Conservation (phyloP, 495 filamentous ascomycete genomes). For the Aspergillus baeticus region DNA sequence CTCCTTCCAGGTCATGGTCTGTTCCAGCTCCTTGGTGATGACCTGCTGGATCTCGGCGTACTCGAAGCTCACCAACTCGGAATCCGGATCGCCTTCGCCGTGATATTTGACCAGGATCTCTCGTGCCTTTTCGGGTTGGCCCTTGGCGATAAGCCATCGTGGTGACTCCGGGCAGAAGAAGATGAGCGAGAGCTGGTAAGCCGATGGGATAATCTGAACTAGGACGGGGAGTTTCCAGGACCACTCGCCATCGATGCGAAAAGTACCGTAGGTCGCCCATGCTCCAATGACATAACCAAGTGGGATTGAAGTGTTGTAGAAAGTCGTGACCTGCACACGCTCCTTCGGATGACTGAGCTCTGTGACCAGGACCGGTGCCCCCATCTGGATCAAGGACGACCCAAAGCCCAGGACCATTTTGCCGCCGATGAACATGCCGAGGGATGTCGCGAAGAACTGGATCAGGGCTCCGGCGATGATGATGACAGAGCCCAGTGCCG, state of each 20-base stretch:
- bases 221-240: slow-evolving; percentile 50
- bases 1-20: background rate
- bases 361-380: background rate
- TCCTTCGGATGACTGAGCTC: background rate
- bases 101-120: slow-evolving; percentile 33
- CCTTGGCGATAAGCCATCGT: slow-evolving; percentile 49
- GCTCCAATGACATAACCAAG: slow-evolving; percentile 54
- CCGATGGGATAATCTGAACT: slow-evolving; percentile 49
- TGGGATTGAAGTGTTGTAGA: slow-evolving; percentile 30
- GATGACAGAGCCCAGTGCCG: background rate
- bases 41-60: background rate
- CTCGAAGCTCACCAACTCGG: background rate
- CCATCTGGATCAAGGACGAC: background rate
- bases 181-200: slow-evolving; percentile 43
- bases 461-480: background rate
- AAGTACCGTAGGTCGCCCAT: slow-evolving; percentile 56
- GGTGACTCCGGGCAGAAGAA: slow-evolving; percentile 55
- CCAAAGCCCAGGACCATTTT: background rate
- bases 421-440: background rate
- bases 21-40: background rate
- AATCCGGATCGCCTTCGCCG: background rate
- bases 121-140: slow-evolving; percentile 46
- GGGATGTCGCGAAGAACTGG: background rate
- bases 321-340: background rate
- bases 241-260: slow-evolving; percentile 50